Evolutionary conservation across 129 eudicot genomes (phyloP).

Genomic region (Artemisia argyi): DNA sequence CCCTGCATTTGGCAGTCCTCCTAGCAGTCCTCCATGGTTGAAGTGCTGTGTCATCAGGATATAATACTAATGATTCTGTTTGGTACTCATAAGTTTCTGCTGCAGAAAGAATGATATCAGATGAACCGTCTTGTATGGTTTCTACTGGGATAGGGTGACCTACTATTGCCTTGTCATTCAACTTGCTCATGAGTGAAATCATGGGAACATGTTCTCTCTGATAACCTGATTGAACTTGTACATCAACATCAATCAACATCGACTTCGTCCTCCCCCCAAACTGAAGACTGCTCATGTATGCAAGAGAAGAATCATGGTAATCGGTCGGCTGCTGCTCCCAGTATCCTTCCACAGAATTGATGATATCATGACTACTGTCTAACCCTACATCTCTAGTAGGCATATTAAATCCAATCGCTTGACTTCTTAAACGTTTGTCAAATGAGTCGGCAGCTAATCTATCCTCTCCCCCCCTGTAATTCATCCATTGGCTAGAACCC

Average conservation of each 20-base stretch:
- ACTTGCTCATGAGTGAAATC: conserved; percentile 87
- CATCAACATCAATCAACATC: conserved; percentile 76
- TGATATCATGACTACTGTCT: too few species aligned
- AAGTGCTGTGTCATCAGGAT: conserved; percentile 28
- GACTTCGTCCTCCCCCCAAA: conserved; percentile 38
- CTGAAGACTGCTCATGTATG: conserved; percentile 26
- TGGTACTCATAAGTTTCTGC: conserved; percentile 28
- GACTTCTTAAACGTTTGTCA: too few species aligned
- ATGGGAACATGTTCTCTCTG: conserved; percentile 81
- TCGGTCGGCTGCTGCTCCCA: conserved; percentile 53
- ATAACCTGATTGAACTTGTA: conserved; percentile 78
- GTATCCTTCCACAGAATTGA: conserved; percentile 37
- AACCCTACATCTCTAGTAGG: too few species aligned
- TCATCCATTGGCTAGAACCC: conserved; percentile 30
- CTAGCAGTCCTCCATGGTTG: conserved; percentile 93
- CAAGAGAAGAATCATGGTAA: conserved; percentile 34
- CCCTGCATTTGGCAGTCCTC: conserved; percentile 81
- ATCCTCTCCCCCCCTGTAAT: conserved; percentile 7
- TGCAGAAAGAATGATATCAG: conserved; percentile 40
- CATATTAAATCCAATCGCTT: too few species aligned
- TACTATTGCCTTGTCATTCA: conserved; percentile 85
- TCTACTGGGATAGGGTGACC: conserved; percentile 96
- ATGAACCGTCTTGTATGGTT: conserved; percentile 57
- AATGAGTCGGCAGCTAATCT: too few species aligned
- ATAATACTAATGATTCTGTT: conserved; percentile 21